Conservation (phyloP, 768 basidiomycete species). For the Tylopilus balloui region DNA sequence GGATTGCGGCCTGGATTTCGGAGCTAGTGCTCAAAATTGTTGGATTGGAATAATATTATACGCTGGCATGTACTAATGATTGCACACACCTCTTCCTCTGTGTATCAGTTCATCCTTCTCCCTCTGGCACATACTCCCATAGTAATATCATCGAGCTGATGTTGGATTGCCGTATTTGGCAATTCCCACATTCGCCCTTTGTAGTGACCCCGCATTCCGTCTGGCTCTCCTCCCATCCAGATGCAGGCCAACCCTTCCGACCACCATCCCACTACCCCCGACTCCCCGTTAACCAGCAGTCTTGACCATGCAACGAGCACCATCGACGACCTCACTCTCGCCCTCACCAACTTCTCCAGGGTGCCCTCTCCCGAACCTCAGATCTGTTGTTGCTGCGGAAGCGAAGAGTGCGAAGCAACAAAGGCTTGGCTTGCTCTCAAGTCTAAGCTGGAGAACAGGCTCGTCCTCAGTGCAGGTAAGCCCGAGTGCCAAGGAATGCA, state of each 20-base stretch:
- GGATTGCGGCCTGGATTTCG: constrained; percentile 74
- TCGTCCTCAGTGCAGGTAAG: constrained; percentile 85
- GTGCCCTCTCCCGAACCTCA: constrained; percentile 69
- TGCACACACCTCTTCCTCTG: constrained; percentile 4
- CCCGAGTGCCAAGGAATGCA: constrained; percentile 12
- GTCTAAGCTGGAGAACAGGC: constrained; percentile 66
- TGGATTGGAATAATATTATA: constrained; percentile 27
- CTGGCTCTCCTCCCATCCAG: constrained; percentile 4
- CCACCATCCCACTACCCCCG: constrained; percentile 43
- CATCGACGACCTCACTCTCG: constrained; percentile 76
- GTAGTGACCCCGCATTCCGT: constrained; percentile 1
- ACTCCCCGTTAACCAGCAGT: constrained; percentile 48
- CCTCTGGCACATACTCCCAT: constrained; percentile 12
- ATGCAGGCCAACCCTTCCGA: constrained; percentile 24
- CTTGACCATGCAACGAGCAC: constrained; percentile 53
- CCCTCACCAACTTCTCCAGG: constrained; percentile 67
- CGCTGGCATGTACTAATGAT: constrained; percentile 16
- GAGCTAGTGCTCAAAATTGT: constrained; percentile 52
- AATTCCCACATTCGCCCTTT: constrained; percentile 15
- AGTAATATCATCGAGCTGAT: too few species aligned
- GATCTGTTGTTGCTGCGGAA: constrained; percentile 61
- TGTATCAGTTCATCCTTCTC: not conserved
- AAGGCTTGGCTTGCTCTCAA: constrained; percentile 61
- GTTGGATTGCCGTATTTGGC: constrained; percentile 10
- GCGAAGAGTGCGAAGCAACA: constrained; percentile 60